Evolutionary conservation across 176 grass and related monocot species (phyloP).

Genomic region (Ampelocalamus luodianensis): DNA sequence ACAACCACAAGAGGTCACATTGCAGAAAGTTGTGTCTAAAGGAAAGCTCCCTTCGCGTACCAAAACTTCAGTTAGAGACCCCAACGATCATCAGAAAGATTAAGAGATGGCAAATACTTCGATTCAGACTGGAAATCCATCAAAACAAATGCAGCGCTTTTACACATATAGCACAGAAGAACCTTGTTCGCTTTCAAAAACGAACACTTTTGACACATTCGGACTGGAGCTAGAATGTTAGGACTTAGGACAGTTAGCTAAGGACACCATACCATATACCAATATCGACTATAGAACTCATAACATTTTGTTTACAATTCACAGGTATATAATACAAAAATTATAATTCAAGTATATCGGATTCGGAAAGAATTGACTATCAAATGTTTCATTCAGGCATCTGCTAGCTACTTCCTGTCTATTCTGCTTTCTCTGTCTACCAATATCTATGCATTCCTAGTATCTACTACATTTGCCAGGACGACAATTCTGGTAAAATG

Average conservation of each 20-base stretch:
- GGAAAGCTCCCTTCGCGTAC: too few relatives aligned
- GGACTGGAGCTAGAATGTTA: neutral
- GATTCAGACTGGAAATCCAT: neutral
- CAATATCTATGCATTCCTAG: conserved; percentile 7
- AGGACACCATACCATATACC: neutral
- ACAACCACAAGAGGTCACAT: neutral
- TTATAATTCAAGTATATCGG: neutral
- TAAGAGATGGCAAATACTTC: neutral
- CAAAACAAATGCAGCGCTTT: neutral
- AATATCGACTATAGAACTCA: conserved; percentile 10
- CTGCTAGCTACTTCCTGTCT: conserved; percentile 22
- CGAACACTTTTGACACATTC: conserved; percentile 4
- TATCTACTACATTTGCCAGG: neutral
- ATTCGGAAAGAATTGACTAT: conserved; percentile 8
- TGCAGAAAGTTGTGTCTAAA: neutral
- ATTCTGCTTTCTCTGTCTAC: conserved; percentile 22
- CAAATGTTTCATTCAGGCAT: conserved; percentile 10
- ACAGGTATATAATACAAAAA: neutral
- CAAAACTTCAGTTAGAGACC: neutral
- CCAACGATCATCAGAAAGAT: neutral
- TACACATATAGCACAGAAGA: neutral
- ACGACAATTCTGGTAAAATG: neutral
- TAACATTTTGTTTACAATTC: conserved; percentile 14
- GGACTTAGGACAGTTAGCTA: neutral
- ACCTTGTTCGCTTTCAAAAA: neutral